These are phyloP conservation scores for Schizosaccharomyces lindneri DNA, from an alignment of 805 yeast genomes.

Conservation along the genomic window DNA sequence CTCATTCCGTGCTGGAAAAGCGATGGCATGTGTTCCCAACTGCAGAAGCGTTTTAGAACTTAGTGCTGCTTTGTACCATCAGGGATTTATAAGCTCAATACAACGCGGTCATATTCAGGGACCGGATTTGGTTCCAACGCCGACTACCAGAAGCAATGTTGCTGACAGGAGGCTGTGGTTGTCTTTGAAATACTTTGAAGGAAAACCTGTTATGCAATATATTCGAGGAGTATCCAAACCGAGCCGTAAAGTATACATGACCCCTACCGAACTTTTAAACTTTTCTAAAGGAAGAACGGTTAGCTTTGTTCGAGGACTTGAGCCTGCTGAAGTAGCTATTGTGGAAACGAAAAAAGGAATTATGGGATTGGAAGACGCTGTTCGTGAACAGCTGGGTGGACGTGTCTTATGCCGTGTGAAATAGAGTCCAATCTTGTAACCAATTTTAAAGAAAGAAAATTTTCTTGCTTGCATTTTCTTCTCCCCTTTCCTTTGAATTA, in stretches of 20 bases:
- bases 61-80: slow-evolving; percentile 63
- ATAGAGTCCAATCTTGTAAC: neutral
- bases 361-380: slow-evolving; percentile 70
- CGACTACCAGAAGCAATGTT: slow-evolving; percentile 67
- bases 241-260: slow-evolving; percentile 43
- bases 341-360: slow-evolving; percentile 27
- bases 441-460: neutral
- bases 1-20: slow-evolving; percentile 47
- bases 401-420: slow-evolving; percentile 49
- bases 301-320: slow-evolving; percentile 52
- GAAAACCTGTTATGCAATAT: slow-evolving; percentile 47
- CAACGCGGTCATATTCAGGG: slow-evolving; percentile 68
- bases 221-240: slow-evolving; percentile 66
- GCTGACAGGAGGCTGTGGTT: slow-evolving; percentile 76
- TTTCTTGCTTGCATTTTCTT: neutral
- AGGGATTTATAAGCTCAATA: slow-evolving; percentile 66
- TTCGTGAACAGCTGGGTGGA: slow-evolving; percentile 43
- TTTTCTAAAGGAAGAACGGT: slow-evolving; percentile 56
- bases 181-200: slow-evolving; percentile 66
- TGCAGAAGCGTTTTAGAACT: slow-evolving; percentile 61
- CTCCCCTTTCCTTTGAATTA: neutral
- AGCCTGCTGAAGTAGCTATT: slow-evolving; percentile 73
- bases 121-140: slow-evolving; percentile 38
- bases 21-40: slow-evolving; percentile 62
- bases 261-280: slow-evolving; percentile 36